Base-by-base conservation (phyloP, 2,329 filamentous ascomycete species). In the Alternaria postmessia region DNA sequence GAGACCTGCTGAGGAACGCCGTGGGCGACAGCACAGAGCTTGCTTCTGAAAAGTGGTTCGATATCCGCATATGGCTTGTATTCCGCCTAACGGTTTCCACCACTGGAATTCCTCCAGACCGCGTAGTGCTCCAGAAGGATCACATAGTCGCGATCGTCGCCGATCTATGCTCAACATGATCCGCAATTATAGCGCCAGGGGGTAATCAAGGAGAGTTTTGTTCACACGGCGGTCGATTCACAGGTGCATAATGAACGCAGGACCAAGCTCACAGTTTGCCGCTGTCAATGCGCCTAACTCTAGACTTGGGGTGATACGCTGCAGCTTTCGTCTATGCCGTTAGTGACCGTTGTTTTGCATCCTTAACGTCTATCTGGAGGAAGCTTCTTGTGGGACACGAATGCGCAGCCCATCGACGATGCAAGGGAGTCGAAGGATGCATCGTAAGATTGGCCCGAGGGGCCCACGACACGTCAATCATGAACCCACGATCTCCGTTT, bases 31-130 rank as follows among this genome's bases (percentile, higher is more conserved):
- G 63, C 59, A 60, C 51, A 64, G 44, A 32, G 51, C 61, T 60
- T 65, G 53, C 57, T 61, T 53, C 28, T 49, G 39, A 46, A 55
- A 63, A 59, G 64, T 76, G 72, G 68, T 77, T 74, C 68, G 69
- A 76, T 44, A 60, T 52, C 56, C 55, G 63, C 68, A 71, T 64
- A 64, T 52, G 61, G 61, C 61, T 63, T 67, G 59, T 38, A 69
- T 71, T 69, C 62, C 70, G 60, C 70, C 69, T 67, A 61, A 53
- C 54, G 53, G 65, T 71, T 73, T 73, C 70, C 70, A 74, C 70
- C 70, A 74, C 62, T 72, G 57, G 65, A 41, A 53, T 58, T 59
- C 51, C 61, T 54, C 38, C 38, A 28, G 51, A 57, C 53, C 57
- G 62, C 59, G 64, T 64, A 53, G 71, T 47, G 55, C 63, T 63